Conservation (phyloP, 2,329 filamentous ascomycete species). For the Xylaria sp. region DNA sequence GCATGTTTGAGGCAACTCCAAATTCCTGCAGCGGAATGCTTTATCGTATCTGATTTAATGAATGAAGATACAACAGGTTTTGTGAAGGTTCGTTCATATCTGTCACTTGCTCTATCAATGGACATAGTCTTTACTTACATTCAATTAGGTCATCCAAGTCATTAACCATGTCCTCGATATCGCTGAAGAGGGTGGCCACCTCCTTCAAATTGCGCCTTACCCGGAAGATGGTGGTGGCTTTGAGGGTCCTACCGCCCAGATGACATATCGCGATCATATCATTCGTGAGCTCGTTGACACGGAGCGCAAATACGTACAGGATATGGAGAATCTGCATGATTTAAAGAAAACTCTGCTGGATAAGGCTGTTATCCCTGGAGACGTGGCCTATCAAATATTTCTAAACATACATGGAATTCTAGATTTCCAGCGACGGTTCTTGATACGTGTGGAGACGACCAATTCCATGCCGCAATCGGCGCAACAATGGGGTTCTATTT, state of each 20-base stretch:
- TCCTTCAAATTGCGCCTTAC: slow-evolving; percentile 66
- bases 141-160: slow-evolving; percentile 76
- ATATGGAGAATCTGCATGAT: slow-evolving; percentile 90
- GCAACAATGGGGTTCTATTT: slow-evolving; percentile 96
- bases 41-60: slow-evolving; percentile 89
- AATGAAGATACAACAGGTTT: slow-evolving; percentile 96
- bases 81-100: slow-evolving; percentile 71
- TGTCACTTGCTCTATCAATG: background rate
- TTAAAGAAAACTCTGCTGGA: slow-evolving; percentile 90
- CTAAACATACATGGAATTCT: slow-evolving; percentile 93
- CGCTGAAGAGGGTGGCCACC: slow-evolving; percentile 76
- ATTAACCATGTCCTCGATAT: slow-evolving; percentile 92
- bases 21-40: slow-evolving; percentile 81
- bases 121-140: slow-evolving; percentile 20
- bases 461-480: slow-evolving; percentile 77
- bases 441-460: slow-evolving; percentile 95
- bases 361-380: slow-evolving; percentile 84
- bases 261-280: slow-evolving; percentile 82
- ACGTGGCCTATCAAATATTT: slow-evolving; percentile 93
- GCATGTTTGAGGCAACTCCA: slow-evolving; percentile 84
- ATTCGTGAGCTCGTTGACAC: slow-evolving; percentile 91
- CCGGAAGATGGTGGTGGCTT: slow-evolving; percentile 58
- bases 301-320: slow-evolving; percentile 96
- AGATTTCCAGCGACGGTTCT: slow-evolving; percentile 92
- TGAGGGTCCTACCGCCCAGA: slow-evolving; percentile 66